Evolutionary conservation across 306 rosid genomes (phyloP).

Genomic region (Medicago arabica): DNA sequence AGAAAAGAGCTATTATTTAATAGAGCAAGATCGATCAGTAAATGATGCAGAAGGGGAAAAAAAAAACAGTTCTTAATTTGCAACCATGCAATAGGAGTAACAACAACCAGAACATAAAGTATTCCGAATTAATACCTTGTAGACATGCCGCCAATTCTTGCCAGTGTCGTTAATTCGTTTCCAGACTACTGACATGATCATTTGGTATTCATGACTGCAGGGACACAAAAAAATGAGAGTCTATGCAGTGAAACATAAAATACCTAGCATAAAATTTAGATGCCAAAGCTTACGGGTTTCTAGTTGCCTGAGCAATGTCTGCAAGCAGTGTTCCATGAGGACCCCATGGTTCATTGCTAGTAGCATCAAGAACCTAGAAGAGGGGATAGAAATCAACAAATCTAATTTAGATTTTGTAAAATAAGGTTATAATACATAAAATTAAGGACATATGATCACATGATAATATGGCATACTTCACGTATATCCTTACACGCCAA

Average conservation of each 20-base stretch:
- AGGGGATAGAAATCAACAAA: neutral
- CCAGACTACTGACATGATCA: constrained; percentile 95
- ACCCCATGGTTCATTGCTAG: constrained; percentile 99
- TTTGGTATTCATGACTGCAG: constrained; percentile 94
- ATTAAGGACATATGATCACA: neutral
- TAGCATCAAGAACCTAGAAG: constrained; percentile 91
- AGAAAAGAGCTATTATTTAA: constrained; percentile 19
- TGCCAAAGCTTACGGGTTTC: constrained; percentile 76
- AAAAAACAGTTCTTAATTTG: neutral
- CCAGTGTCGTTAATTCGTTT: constrained; percentile 98
- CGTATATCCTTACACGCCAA: constrained; percentile 13
- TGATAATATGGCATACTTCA: constrained; percentile 11
- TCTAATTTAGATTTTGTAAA: constrained; percentile 28
- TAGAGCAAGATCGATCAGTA: constrained; percentile 9
- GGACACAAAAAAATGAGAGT: constrained; percentile 41
- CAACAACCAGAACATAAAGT: too few relatives aligned
- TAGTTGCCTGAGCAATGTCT: constrained; percentile 88
- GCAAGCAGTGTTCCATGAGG: constrained; percentile 99
- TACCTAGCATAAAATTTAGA: constrained; percentile 32
- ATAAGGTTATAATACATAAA: constrained; percentile 7
- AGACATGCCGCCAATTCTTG: constrained; percentile 99
- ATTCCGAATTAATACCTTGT: constrained; percentile 64
- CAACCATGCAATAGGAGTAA: constrained; percentile 6
- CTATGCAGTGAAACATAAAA: constrained; percentile 36
- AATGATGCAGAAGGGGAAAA: constrained; percentile 11